phyloP scores from a whole-genome alignment of 164 flowering plant genomes.

The Macadamia integrifolia region DNA sequence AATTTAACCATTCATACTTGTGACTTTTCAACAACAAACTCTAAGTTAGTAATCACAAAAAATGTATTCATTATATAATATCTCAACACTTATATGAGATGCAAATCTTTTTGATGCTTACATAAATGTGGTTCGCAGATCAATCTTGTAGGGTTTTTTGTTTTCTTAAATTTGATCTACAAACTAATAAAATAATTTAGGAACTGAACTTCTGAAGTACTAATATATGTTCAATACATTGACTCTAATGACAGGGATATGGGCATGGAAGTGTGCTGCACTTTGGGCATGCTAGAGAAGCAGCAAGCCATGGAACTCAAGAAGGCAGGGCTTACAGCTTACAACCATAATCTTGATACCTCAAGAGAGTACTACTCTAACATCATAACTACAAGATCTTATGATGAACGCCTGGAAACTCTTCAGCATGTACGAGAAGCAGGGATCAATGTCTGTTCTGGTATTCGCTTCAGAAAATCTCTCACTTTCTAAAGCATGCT shows the following conservation, averaged over 20 bases:
- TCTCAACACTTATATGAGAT: background rate
- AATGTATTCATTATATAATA: too few relatives aligned
- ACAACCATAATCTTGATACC: constrained; percentile 97
- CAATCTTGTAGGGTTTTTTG: too few relatives aligned
- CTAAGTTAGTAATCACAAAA: too few relatives aligned
- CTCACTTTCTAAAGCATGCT: background rate
- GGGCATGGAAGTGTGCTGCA: constrained; percentile 99
- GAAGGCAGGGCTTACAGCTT: constrained; percentile 96
- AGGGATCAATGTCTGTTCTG: constrained; percentile 96
- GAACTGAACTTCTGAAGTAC: background rate
- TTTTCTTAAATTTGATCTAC: too few relatives aligned
- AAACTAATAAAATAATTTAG: background rate
- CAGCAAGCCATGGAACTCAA: constrained; percentile 92
- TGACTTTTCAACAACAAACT: too few relatives aligned
- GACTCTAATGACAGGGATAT: constrained; percentile 45
- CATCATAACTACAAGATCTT: constrained; percentile 84
- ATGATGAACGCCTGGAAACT: constrained; percentile 90
- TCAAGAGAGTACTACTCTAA: constrained; percentile 95
- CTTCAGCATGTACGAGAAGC: constrained; percentile 88
- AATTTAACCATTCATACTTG: too few relatives aligned
- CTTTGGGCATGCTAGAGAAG: constrained; percentile 96
- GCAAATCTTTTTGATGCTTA: background rate
- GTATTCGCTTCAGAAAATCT: constrained; percentile 25
- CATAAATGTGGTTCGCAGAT: background rate
- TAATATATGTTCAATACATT: background rate